Percentiles rank a stretch among this genome's conserved stretches.
phyloP scores from a whole-genome alignment of 2,329 filamentous ascomycete genomes.

The Fonsecaea pugnacius region DNA sequence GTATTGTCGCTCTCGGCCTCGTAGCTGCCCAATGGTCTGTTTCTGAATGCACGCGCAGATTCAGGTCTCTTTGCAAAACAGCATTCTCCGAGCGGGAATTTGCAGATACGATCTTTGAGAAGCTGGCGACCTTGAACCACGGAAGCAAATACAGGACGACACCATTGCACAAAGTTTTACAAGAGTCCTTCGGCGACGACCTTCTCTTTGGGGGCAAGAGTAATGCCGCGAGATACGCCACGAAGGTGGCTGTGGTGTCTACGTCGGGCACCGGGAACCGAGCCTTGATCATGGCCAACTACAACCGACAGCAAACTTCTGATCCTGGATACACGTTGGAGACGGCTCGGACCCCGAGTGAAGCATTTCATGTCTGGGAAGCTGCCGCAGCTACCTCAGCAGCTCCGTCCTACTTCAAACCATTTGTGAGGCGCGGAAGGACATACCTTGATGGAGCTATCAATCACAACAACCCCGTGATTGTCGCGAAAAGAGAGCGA shows the following conservation, averaged over 20 bases:
- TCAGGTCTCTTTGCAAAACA: not conserved
- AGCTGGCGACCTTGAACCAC: not conserved
- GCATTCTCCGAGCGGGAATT: conserved; percentile 1
- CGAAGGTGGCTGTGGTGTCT: conserved; percentile 4
- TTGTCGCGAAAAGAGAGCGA: conserved; percentile 1
- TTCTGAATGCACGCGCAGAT: not conserved
- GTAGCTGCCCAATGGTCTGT: not conserved
- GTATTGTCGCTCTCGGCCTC: not conserved
- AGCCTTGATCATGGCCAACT: conserved; percentile 4
- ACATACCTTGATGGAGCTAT: conserved; percentile 1
- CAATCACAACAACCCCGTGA: not conserved
- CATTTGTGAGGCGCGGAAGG: conserved; percentile 1
- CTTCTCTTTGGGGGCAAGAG: not conserved
- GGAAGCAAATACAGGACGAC: not conserved
- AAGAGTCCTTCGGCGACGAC: not conserved
- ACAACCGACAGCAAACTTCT: conserved; percentile 1
- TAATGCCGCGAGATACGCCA: not conserved
- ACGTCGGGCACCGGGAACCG: not conserved
- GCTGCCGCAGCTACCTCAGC: not conserved
- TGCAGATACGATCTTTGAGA: not conserved
- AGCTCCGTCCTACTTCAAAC: conserved; percentile 2
- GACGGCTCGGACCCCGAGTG: not conserved
- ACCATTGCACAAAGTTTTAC: not conserved
- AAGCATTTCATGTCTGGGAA: conserved; percentile 3
- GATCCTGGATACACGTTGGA: conserved; percentile 2